Percentiles rank a stretch among this genome's conserved stretches.
Conservation (phyloP, 345 rosid species). For the Orychophragmus violaceus region DNA sequence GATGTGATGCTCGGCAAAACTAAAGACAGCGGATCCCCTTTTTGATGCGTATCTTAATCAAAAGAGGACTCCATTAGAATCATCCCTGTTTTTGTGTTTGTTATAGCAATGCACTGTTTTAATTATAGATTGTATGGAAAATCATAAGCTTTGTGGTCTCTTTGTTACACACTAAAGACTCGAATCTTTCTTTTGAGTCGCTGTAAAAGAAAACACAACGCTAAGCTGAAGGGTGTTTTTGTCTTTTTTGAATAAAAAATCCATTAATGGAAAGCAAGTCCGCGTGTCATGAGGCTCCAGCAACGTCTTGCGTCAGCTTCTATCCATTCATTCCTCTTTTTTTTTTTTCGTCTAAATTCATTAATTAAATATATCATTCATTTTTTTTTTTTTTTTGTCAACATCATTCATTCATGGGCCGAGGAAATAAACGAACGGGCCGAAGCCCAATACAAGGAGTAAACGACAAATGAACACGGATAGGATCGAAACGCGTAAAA, state of each 20-base stretch:
- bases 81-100: not conserved
- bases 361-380: too few relatives aligned
- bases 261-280: not conserved
- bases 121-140: not conserved
- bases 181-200: not conserved
- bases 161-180: not conserved
- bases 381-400: too few relatives aligned
- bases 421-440: too few relatives aligned
- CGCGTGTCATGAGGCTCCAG: slow-evolving; percentile 28
- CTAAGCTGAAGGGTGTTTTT: not conserved
- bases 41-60: slow-evolving; percentile 29
- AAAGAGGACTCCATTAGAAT: not conserved
- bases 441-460: too few relatives aligned
- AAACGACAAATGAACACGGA: too few relatives aligned
- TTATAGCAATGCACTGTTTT: not conserved
- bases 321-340: slow-evolving; percentile 33
- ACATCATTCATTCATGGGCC: too few relatives aligned
- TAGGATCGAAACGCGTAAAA: too few relatives aligned
- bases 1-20: slow-evolving; percentile 79
- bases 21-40: slow-evolving; percentile 58
- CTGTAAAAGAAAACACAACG: not conserved
- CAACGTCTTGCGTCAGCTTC: slow-evolving; percentile 36
- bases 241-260: not conserved
- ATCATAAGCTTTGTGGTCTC: slow-evolving; percentile 1
- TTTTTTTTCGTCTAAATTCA: too few relatives aligned